Base-by-base conservation (phyloP, 2,329 filamentous ascomycete species). In the Colletotrichum echinochloae region DNA sequence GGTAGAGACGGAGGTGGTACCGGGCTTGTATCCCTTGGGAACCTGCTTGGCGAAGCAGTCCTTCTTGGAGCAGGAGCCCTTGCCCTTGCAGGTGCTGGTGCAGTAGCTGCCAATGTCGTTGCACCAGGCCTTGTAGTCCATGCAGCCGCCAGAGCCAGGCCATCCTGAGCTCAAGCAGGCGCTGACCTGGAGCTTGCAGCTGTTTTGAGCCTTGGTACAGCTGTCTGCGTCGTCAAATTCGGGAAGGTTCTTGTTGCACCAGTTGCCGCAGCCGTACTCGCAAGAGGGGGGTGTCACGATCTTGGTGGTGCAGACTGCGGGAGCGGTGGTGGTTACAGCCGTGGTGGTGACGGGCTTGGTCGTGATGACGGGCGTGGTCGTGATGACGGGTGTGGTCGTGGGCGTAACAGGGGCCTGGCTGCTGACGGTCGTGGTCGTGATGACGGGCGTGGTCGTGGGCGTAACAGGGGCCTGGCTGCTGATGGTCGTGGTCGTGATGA, bases 201-300 rank as follows among this genome's bases (percentile, higher is more conserved):
- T 82, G 66, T 83, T 81, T 73, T 80, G 81, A 28, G 84, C 82
- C 12, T 73, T 73, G 60, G 78, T 74, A 77, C 87, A 89, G 55
- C 78, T 77, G 51, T 75, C 71, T 66, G 79, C 72, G 75, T 87
- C 80, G 49, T 77, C 76, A 79, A 83, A 89, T 73, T 83, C 78
- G 30, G 86, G 86, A 16, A 89, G 76, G 18, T 85, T 81, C 55
- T 80, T 81, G 46, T 82, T 83, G 75, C 86, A 88, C 86, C 87
- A 89, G 71, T 81, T 83, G 57, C 87, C 87, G 73, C 84, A 85
- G 73, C 83, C 80, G 78, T 87, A 89, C 76, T 89, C 87, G 77
- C 87, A 89, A 37, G 78, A 80, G 57, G 84, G 78, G 12, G 85
- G 83, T 30, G 82, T 76, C 14, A 82, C 80, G 30, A 79, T 77